Evolutionary conservation across 2,329 filamentous ascomycete species (phyloP), one percentile per base, ranked within the genome.

Genomic region (Escovopsis sp.): DNA sequence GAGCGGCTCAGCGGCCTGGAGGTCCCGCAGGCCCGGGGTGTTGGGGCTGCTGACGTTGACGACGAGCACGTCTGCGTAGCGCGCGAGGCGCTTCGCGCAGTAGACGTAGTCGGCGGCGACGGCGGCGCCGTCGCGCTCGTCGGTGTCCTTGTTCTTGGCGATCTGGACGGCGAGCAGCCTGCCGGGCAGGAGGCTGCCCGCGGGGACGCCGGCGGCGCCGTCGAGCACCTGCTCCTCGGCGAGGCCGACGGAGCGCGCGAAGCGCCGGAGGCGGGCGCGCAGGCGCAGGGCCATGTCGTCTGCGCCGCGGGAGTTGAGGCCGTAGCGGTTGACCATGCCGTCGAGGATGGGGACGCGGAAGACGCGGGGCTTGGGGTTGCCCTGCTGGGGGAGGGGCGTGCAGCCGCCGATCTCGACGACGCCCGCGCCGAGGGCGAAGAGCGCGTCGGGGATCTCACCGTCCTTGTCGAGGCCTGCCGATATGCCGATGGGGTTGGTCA

Each of bases 11-110:
- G 78, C 72, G 3, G 82, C 81, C 59, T 98, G 90, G 27, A 98
- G 65, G 37, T 85, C 80, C 17, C 90, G 75, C 33, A 96, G 68
- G 0, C 90, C 88, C 0, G 88, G 88, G 0, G 88, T 96, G 60
- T 98, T 98, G 17, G 90, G 90, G 47, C 83, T 92, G 50, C 86
- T 94, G 34, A 98, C 90, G 49, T 98, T 98, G 51, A 98, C 90
- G 7, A 96, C 88, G n/a, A 98, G 63, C 26, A 98, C 80, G 50
- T 98, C 90, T 10, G 90, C 86, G 53, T 94, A 98, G 34, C 70
- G 79, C 4, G 80, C 90, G 27, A 98, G 63, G 31, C 77, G 70
- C 36, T 80, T 67, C 4, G 94, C 87, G 48, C 88, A 94, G 56
- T 81, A 83, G n/a, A 90, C 81, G 52, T 96, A 94, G 52, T 79